These are phyloP conservation scores for Candida takata DNA, from an alignment of 805 yeast species.

Conservation along the genomic window DNA sequence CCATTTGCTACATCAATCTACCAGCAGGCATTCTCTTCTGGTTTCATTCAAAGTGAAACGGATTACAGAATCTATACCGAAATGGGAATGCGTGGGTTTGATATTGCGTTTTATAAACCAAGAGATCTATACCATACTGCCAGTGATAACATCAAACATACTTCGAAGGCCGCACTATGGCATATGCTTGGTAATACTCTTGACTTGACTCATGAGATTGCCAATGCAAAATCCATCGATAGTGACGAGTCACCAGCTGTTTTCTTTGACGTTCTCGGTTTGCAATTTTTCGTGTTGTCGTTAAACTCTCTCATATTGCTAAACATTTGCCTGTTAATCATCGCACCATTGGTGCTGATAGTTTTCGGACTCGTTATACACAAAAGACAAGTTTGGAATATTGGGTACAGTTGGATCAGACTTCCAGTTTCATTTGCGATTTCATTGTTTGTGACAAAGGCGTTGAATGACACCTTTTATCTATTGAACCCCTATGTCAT, in stretches of 20 bases:
- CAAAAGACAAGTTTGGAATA: slow-evolving; percentile 42
- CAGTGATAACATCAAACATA: slow-evolving; percentile 59
- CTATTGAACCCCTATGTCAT: slow-evolving; percentile 40
- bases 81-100: slow-evolving; percentile 75
- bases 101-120: slow-evolving; percentile 84
- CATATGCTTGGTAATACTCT: slow-evolving; percentile 74
- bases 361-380: slow-evolving; percentile 41
- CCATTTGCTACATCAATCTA: slow-evolving; percentile 79
- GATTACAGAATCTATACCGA: slow-evolving; percentile 69
- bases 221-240: slow-evolving; percentile 30
- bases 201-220: slow-evolving; percentile 47
- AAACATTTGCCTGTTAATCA: slow-evolving; percentile 45
- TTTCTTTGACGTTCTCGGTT: slow-evolving; percentile 59
- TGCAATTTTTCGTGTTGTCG: slow-evolving; percentile 47
- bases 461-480: slow-evolving; percentile 34
- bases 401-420: slow-evolving; percentile 43
- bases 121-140: slow-evolving; percentile 78
- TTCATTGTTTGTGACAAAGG: slow-evolving; percentile 33
- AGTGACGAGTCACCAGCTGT: slow-evolving; percentile 40
- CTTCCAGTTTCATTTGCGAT: slow-evolving; percentile 50
- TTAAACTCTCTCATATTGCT: slow-evolving; percentile 40
- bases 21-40: slow-evolving; percentile 77
- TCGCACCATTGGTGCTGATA: slow-evolving; percentile 47
- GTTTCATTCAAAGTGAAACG: slow-evolving; percentile 72
- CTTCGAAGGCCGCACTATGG: slow-evolving; percentile 66